Conservation (phyloP, 805 yeast species). For the Saccharomycopsis olivae region DNA sequence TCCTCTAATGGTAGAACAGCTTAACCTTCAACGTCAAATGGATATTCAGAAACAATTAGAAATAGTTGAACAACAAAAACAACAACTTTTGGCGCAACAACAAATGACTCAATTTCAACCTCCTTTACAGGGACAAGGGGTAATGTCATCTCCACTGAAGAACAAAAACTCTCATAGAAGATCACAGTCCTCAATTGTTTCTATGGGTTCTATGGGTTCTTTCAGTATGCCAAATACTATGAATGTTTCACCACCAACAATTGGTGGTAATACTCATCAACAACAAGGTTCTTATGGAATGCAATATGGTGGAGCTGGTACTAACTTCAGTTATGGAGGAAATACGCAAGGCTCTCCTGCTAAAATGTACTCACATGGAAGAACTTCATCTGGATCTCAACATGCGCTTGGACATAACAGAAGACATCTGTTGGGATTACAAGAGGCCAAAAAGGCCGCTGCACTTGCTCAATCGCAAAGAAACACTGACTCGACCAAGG, state of each 20-base stretch:
- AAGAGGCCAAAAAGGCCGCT: slow-evolving; percentile 95
- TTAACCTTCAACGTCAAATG: slow-evolving; percentile 32
- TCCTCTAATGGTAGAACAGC: slow-evolving; percentile 82
- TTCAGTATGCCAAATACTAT: slow-evolving; percentile 20
- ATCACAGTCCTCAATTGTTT: slow-evolving; percentile 33
- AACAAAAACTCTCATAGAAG: slow-evolving; percentile 33
- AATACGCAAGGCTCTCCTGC: slow-evolving; percentile 1
- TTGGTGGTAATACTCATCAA: slow-evolving; percentile 7
- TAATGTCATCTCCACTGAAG: slow-evolving; percentile 24
- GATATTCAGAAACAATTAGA: slow-evolving; percentile 87
- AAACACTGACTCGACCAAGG: slow-evolving; percentile 13
- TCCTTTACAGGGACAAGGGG: slow-evolving; percentile 11
- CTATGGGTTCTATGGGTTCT: slow-evolving; percentile 27
- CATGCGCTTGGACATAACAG: slow-evolving; percentile 64
- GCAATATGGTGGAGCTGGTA: slow-evolving; percentile 18
- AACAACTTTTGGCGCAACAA: slow-evolving; percentile 68
- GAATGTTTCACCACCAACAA: slow-evolving; percentile 22
- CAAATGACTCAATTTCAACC: slow-evolving; percentile 20
- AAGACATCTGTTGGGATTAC: slow-evolving; percentile 84
- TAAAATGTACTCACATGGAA: neutral
- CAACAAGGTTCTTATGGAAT: slow-evolving; percentile 13
- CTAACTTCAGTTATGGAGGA: slow-evolving; percentile 14
- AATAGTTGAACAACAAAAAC: slow-evolving; percentile 84
- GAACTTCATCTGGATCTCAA: slow-evolving; percentile 12
- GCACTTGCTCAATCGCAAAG: slow-evolving; percentile 74